Conservation (phyloP, 1,284 basidiomycete species). For the Cutaneotrichosporon mucoides region DNA sequence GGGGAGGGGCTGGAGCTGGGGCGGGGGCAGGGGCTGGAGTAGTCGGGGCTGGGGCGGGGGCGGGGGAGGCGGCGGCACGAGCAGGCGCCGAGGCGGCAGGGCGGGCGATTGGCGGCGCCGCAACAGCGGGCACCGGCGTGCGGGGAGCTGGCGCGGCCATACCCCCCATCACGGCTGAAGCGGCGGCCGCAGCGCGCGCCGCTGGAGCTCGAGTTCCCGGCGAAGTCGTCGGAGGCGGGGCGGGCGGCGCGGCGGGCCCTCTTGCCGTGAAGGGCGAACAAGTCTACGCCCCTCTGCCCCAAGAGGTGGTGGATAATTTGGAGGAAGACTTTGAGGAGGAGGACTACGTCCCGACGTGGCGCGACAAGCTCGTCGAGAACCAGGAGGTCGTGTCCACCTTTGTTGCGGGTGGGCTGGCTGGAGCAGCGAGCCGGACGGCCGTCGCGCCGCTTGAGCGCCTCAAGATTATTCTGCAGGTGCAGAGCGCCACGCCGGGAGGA, state of each 20-base stretch:
- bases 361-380: constrained; percentile 26
- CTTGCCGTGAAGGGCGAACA: background rate
- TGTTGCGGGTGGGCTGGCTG: constrained; percentile 47
- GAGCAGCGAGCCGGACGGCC: constrained; percentile 71
- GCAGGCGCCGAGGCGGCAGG: too few relatives aligned
- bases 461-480: constrained; percentile 95
- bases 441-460: constrained; percentile 86
- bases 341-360: background rate
- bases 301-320: background rate
- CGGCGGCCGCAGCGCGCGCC: background rate
- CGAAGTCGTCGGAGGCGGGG: background rate
- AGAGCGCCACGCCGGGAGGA: constrained; percentile 38
- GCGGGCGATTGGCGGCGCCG: too few relatives aligned
- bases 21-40: too few relatives aligned
- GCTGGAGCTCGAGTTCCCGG: background rate
- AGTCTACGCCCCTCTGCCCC: background rate
- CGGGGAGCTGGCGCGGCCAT: too few relatives aligned
- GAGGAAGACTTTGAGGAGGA: constrained; percentile 3
- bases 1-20: too few relatives aligned
- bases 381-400: constrained; percentile 44
- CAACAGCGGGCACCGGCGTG: too few relatives aligned
- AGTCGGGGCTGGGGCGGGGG: background rate
- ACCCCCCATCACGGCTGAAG: background rate
- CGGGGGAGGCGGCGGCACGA: too few relatives aligned
- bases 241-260: too few relatives aligned